Base-by-base conservation (phyloP, 192 early-diverging fungal species). In the Chytriomyces hyalinus region DNA sequence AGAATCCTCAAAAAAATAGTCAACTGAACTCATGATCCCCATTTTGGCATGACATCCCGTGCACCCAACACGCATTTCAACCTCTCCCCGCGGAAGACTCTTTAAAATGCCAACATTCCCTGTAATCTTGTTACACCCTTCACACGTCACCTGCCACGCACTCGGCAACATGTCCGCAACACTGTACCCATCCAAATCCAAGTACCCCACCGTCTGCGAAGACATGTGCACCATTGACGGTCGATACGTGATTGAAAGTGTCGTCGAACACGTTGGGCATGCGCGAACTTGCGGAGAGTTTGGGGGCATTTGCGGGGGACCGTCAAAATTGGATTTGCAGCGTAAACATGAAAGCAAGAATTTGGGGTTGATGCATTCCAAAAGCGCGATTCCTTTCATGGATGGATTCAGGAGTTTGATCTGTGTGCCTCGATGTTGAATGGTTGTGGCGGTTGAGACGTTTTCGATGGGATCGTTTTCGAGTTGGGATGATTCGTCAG, bases 121-220 rank as follows among this genome's bases (percentile, higher is more conserved):
- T 13, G 82, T 84, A 26, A 76, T 73, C 49, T 85, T 81, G 61
- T 83, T 81, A 78, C 96, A 97, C 1, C 79, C 61, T n/a, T 81
- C 85, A 67, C 96, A 97, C 8, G 92, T 88, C 0, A 90, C 84
- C 0, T 88, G 83, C 80, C 89, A 94, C 9, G 85, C 85, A 0
- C 88, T 91, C 1, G 93, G 93, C 44, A 95, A 78, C 59, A 97
- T 51, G 68, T 96, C 95, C 28, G 88, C 85, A 2, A 91, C 84
- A 0, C 82, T 80, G 59, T 91, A 92, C 2, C 89, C 90, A 0
- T 89, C 91, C 51, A 94, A 79, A 70, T 96, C 93, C 26, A 96
- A 71, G 61, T 86, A 92, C 6, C 96, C 96, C 4, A 94, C 69
- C 6, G 86, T 83, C 1, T 76, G 81, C 0, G 85, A 84, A 20